Conservation (phyloP, 2,329 filamentous ascomycete genomes). For the Botrytis galanthina region DNA sequence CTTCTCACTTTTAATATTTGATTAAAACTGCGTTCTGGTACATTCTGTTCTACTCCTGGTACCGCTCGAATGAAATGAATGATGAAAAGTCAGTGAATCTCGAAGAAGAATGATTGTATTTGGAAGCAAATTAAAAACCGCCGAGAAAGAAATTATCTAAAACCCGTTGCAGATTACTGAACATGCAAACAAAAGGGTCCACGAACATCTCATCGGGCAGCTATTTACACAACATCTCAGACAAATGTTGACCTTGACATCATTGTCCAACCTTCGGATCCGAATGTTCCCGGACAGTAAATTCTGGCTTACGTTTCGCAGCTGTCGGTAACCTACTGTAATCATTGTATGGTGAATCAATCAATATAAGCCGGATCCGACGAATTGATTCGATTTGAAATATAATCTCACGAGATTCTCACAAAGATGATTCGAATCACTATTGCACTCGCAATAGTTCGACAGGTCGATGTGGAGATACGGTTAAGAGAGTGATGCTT, state of each 20-base stretch:
- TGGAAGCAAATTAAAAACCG: not conserved
- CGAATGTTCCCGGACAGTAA: not conserved
- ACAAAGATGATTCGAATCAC: not conserved
- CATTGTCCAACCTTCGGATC: constrained; percentile 5
- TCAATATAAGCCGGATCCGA: constrained; percentile 1
- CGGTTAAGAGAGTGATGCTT: not conserved
- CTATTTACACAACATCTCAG: constrained; percentile 8
- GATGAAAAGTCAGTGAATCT: not conserved
- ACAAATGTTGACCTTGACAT: not conserved
- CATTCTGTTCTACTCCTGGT: not conserved
- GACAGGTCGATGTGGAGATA: not conserved
- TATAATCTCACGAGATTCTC: not conserved
- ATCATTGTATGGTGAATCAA: not conserved
- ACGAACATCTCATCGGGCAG: constrained; percentile 3
- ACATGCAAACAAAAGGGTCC: not conserved
- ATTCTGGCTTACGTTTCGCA: constrained; percentile 9
- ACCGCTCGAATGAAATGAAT: not conserved
- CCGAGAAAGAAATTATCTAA: not conserved
- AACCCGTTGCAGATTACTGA: not conserved
- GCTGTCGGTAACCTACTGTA: not conserved
- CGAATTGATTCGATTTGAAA: not conserved
- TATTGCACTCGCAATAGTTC: not conserved
- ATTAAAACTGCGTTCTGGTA: not conserved
- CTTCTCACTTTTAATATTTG: not conserved
- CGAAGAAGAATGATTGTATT: not conserved